phyloP scores from a whole-genome alignment of 2,329 filamentous ascomycete species.

The Epichloe bromicola region DNA sequence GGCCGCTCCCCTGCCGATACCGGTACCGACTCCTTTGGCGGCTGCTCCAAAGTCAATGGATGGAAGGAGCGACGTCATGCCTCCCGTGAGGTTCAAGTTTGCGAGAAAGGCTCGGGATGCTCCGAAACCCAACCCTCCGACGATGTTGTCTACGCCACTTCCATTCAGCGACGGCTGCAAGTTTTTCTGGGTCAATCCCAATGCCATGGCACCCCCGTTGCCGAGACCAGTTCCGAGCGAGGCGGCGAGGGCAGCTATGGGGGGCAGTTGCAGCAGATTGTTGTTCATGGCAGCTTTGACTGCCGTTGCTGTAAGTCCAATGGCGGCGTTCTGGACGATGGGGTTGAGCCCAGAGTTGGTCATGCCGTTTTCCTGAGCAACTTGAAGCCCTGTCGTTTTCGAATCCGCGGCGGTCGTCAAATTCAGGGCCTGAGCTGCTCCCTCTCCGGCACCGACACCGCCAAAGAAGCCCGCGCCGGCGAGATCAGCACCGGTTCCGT shows the following conservation, averaged over 20 bases:
- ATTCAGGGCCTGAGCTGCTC: constrained; percentile 13
- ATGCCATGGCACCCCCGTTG: constrained; percentile 13
- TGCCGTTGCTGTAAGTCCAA: constrained; percentile 16
- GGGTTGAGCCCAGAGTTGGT: constrained; percentile 17
- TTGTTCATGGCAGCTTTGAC: constrained; percentile 13
- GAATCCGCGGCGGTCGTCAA: constrained; percentile 8
- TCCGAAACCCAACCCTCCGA: constrained; percentile 17
- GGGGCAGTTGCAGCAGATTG: constrained; percentile 8
- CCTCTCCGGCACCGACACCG: constrained; percentile 14
- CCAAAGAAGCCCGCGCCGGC: constrained; percentile 12
- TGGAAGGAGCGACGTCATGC: constrained; percentile 4
- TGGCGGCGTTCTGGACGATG: constrained; percentile 16
- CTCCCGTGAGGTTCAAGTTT: constrained; percentile 11
- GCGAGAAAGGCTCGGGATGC: constrained; percentile 13
- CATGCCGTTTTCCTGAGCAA: constrained; percentile 17
- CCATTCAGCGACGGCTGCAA: constrained; percentile 10
- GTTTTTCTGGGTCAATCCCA: constrained; percentile 10
- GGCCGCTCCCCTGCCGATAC: constrained; percentile 2
- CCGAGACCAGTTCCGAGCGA: constrained; percentile 13
- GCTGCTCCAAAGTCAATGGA: constrained; percentile 3
- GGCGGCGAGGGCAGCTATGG: constrained; percentile 9
- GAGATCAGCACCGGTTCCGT: constrained; percentile 2
- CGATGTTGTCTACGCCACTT: constrained; percentile 10
- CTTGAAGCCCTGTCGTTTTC: constrained; percentile 9
- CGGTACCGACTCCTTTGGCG: background rate